Base-by-base conservation (phyloP, 495 filamentous ascomycete genomes). In the Penicillium soppii region DNA sequence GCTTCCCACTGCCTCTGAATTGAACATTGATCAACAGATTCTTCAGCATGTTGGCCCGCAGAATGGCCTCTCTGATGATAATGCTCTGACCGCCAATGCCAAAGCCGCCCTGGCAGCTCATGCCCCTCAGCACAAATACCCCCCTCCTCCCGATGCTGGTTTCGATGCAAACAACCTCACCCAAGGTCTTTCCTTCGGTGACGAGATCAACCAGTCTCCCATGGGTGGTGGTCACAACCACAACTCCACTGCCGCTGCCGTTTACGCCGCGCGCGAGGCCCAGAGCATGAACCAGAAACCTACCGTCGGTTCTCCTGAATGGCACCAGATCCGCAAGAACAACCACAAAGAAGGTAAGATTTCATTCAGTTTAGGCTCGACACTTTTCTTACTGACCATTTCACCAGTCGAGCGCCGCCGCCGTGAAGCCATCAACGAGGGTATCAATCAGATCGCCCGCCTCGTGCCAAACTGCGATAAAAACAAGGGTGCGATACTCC, bases 391-490 rank as follows among this genome's bases (percentile, higher is more conserved):
- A 25, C 43, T 53, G 43, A 38, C 23, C 66, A 49, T 49, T 29
- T 40, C 33, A 23, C 15, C 53, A 98, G 94, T 98, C 54, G 94
- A 98, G 71, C 90, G 94, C 45, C 91, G 94, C 39, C 94, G 94
- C 30, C 90, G 94, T 53, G 94, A 98, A 68, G 97, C 95, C 4
- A 98, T 98, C 68, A 98, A 98, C 65, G 94, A 98, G 71, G 94
- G 94, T 42, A 98, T 98, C 62, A 97, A 97, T 62, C 92, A 98
- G 71, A 85, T 98, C 33, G 89, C 95, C 44, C 96, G 96, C 70
- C 92, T 98, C 46, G 94, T 98, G 0, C 94, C 94, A 3, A 91
- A 91, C 29, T 98, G 94, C 62, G 94, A 98, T 69, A 98, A 97
- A 79, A 98, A 98, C 72, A 98, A 98, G 70, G 94, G 94, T 4